phyloP scores from a whole-genome alignment of 1,284 basidiomycete species.

The Trametes pubescens region DNA sequence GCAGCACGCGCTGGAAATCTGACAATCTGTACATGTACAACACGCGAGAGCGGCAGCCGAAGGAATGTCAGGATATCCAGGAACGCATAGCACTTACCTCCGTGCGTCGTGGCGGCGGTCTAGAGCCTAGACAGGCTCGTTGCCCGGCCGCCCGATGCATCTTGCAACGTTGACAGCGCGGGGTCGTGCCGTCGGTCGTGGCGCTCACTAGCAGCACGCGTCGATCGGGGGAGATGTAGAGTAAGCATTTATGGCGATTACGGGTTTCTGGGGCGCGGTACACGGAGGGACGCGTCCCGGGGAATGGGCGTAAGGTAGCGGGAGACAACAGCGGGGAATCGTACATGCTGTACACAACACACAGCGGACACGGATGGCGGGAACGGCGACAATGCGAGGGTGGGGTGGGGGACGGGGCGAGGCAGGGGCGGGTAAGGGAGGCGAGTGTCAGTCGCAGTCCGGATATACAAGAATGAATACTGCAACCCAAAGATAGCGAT shows the following conservation, averaged over 20 bases:
- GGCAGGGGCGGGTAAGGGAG: constrained; percentile 1
- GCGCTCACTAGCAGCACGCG: constrained; percentile 2
- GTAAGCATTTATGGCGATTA: constrained; percentile 42
- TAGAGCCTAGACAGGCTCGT: not conserved
- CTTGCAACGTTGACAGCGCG: not conserved
- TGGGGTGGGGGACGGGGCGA: not conserved
- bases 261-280: constrained; percentile 44
- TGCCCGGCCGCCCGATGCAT: not conserved
- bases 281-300: constrained; percentile 29
- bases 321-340: constrained; percentile 31
- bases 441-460: constrained; percentile 33
- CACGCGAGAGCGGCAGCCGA: not conserved
- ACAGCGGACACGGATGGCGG: constrained; percentile 13
- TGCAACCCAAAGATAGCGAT: constrained; percentile 30
- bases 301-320: constrained; percentile 27
- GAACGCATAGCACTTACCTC: not conserved
- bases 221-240: constrained; percentile 16
- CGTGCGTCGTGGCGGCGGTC: not conserved
- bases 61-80: constrained; percentile 1
- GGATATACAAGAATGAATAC: constrained; percentile 33
- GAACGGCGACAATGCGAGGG: constrained; percentile 1
- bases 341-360: constrained; percentile 39
- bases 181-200: not conserved
- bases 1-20: not conserved
- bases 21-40: not conserved